Base-by-base conservation (phyloP, 768 basidiomycete genomes). In the Omphalotus guepiniiformis region DNA sequence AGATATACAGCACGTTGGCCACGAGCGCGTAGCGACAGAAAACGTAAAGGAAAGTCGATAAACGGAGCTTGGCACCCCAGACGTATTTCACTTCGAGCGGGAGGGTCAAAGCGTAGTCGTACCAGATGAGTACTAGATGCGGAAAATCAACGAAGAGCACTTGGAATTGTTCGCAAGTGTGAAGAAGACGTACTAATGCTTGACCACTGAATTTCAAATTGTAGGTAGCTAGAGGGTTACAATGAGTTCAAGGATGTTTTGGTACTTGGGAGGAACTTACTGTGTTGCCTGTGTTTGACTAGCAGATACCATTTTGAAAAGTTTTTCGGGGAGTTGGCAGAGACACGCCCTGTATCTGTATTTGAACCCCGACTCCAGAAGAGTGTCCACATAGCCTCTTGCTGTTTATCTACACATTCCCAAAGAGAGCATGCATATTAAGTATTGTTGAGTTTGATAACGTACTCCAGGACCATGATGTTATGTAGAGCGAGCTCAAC, bases 21-120 rank as follows among this genome's bases (percentile, higher is more conserved):
- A 58, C 39, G 7, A 64, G 47, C 5, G 55, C 63, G 47, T 64
- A 63, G 28, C 62, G 62, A 42, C 60, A 56, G 23, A 56, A 52
- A 15, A 62, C 48, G 36, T 64, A 63, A 3, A 63, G 47, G 12
- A 60, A 3, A 6, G 60, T 63, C 2, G 55, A 58, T 3, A 53
- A 9, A n/a, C 49, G 49, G 39, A 61, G 50, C 51, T 41, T 56
- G 15, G 34, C 35, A 1, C 49, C 47, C 63, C 63, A 65, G 19
- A 65, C 56, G 22, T 58, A 51, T n/a, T 39, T 47, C 22, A 39
- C 45, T 40, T 65, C 63, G 27, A 22, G 44, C 29, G 44, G 50
- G n/a, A 63, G 55, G 7, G 56, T 63, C n/a, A 63, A 52, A 23
- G 49, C n/a, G 40, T 61, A 61, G 50, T 63, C 62, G 27, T 62